Evolutionary conservation across 805 yeast genomes (phyloP).

Genomic region (Teunomyces kruisii): DNA sequence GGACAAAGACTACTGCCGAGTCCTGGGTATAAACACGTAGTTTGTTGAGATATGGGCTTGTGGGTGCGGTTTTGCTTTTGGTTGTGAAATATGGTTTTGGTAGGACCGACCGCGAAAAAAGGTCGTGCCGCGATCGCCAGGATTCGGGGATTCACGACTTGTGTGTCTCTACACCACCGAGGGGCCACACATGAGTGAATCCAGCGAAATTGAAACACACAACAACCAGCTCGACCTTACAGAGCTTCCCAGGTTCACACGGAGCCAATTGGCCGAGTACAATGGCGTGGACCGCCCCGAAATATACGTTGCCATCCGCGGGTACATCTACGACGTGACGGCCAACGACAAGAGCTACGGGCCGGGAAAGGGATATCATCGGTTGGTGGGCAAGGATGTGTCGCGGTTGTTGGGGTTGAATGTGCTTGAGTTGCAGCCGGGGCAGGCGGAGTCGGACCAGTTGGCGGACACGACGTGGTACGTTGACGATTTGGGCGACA

Average conservation of each 20-base stretch:
- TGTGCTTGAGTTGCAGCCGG: slow-evolving; percentile 25
- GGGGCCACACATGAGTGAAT: slow-evolving; percentile 11
- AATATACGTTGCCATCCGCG: slow-evolving; percentile 74
- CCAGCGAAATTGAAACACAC: slow-evolving; percentile 25
- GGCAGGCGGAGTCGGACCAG: slow-evolving; percentile 6
- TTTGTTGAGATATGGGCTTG: too few relatives aligned
- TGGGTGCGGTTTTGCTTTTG: too few relatives aligned
- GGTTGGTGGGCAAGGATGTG: slow-evolving; percentile 74
- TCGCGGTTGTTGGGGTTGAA: slow-evolving; percentile 75
- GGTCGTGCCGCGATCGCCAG: too few relatives aligned
- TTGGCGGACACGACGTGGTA: slow-evolving; percentile 41
- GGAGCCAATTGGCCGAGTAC: slow-evolving; percentile 30
- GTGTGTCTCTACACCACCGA: too few relatives aligned
- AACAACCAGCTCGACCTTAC: slow-evolving; percentile 31
- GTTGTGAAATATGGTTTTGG: too few relatives aligned
- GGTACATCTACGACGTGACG: slow-evolving; percentile 77
- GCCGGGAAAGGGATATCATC: slow-evolving; percentile 70
- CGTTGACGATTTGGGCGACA: slow-evolving; percentile 52
- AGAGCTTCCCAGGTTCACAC: slow-evolving; percentile 32
- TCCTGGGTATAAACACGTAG: too few relatives aligned
- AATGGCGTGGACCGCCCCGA: slow-evolving; percentile 32
- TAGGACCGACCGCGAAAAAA: too few relatives aligned
- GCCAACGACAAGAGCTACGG: slow-evolving; percentile 68
- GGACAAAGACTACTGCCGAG: too few relatives aligned
- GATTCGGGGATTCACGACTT: too few relatives aligned